Base-by-base conservation (phyloP, 1,284 basidiomycete genomes). In the Cerrena zonata region DNA sequence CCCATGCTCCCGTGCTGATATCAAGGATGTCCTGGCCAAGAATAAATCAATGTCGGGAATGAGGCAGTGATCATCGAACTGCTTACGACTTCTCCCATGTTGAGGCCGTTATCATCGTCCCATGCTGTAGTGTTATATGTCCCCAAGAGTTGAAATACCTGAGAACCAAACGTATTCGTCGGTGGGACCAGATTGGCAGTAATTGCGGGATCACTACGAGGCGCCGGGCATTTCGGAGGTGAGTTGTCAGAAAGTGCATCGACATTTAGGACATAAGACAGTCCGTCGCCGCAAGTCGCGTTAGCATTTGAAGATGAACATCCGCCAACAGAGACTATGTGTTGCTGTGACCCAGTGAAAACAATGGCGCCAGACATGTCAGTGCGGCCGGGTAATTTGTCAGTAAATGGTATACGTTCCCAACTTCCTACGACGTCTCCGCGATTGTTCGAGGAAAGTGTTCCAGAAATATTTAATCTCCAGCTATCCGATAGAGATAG, bases 51-150 rank as follows among this genome's bases (percentile, higher is more conserved):
- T 4, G 18, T 5, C 5, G 26, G 10, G 37, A 34, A 44, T 34
- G 53, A 48, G 34, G 50, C 39, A 41, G 52, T 42, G 15, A 12
- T 27, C 36, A 22, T 21, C 4, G 21, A n/a, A 36, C 15, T 26
- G 71, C 80, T 61, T 59, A 85, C 87, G 49, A 90, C 79, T 75
- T 90, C 88, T 38, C 88, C 88, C 2, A 70, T 68, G 19, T 70
- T 61, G 11, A 82, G 69, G 1, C 79, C 80, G 38, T 71, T 73
- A 34, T 72, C 73, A 61, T 89, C 87, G 46, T 85, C 63, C 86
- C 87, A 90, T 44, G 72, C 58, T 2, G 81, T 74, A 15, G 68
- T 64, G 58, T 90, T 75, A 49, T 84, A 80, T 1, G 75, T 77
- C 7, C 88, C 87, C 19, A 87, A 71, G 34, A 89, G 63, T 48